Conservation (phyloP, 306 rosid genomes). For the Macrotyloma uniflorum region DNA sequence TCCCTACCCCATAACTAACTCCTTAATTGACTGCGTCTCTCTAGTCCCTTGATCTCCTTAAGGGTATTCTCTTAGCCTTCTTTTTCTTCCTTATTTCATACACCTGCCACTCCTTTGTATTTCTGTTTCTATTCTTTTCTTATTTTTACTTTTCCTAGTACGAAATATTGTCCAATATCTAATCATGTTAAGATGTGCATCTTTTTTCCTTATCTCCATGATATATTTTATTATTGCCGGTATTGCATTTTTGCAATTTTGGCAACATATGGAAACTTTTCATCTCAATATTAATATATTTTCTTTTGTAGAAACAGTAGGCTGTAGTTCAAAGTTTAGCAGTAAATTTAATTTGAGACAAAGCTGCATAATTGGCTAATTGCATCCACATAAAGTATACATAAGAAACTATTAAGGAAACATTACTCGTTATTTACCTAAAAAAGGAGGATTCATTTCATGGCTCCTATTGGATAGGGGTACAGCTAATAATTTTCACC, state of each 20-base stretch:
- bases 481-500: no score
- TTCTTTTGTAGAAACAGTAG: no score
- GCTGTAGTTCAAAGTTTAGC: not conserved
- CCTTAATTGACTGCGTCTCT: not conserved
- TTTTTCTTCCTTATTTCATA: not conserved
- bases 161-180: not conserved
- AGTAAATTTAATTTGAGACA: not conserved
- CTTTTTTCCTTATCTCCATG: not conserved
- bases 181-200: not conserved
- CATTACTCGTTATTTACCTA: no score
- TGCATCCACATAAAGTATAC: not conserved
- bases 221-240: not conserved
- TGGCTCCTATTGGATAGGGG: no score
- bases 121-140: not conserved
- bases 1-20: not conserved
- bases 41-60: not conserved
- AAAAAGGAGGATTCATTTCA: no score
- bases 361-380: not conserved
- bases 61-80: not conserved
- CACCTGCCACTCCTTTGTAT: not conserved
- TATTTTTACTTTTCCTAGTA: no score
- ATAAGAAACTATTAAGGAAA: no score
- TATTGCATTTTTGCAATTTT: not conserved
- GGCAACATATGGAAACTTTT: no score
- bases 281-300: no score